Conservation (phyloP, 1,139 yeast genomes). For the Debaryomyces subglobosus region DNA sequence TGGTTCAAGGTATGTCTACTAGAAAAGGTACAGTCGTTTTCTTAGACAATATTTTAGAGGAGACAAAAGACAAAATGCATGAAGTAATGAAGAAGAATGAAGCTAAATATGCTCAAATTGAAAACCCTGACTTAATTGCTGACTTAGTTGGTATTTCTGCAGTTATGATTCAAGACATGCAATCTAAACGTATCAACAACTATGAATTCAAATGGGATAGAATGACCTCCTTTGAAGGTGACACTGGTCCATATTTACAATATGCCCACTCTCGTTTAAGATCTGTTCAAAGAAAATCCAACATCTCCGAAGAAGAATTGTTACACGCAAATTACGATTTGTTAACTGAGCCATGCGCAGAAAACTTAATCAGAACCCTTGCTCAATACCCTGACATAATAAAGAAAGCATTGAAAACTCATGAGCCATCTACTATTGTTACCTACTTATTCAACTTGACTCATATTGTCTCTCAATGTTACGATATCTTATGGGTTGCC, state of each 20-base stretch:
- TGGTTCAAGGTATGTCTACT: slow-evolving; percentile 99
- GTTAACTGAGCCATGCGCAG: slow-evolving; percentile 77
- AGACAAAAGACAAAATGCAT: slow-evolving; percentile 94
- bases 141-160: slow-evolving; percentile 97
- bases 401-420: slow-evolving; percentile 79
- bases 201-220: slow-evolving; percentile 98
- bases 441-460: slow-evolving; percentile 91
- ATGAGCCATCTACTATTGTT: slow-evolving; percentile 93
- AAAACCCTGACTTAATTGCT: slow-evolving; percentile 93
- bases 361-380: slow-evolving; percentile 71
- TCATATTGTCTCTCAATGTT: slow-evolving; percentile 93
- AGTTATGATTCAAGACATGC: slow-evolving; percentile 99
- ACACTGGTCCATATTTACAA: slow-evolving; percentile 98
- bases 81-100: slow-evolving; percentile 95
- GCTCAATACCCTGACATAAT: slow-evolving; percentile 93
- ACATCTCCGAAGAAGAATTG: slow-evolving; percentile 49
- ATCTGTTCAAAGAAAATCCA: slow-evolving; percentile 89
- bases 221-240: slow-evolving; percentile 98
- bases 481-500: slow-evolving; percentile 95
- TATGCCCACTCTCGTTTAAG: slow-evolving; percentile 97
- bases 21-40: slow-evolving; percentile 98
- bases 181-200: slow-evolving; percentile 94
- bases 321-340: slow-evolving; percentile 67
- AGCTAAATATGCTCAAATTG: slow-evolving; percentile 89
- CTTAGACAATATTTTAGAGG: slow-evolving; percentile 90